Percentiles rank a stretch among this genome's conserved stretches.
These are phyloP conservation scores for Globisporangium cystogenes DNA, from an alignment of 352 stramenopile species.

Conservation along the genomic window DNA sequence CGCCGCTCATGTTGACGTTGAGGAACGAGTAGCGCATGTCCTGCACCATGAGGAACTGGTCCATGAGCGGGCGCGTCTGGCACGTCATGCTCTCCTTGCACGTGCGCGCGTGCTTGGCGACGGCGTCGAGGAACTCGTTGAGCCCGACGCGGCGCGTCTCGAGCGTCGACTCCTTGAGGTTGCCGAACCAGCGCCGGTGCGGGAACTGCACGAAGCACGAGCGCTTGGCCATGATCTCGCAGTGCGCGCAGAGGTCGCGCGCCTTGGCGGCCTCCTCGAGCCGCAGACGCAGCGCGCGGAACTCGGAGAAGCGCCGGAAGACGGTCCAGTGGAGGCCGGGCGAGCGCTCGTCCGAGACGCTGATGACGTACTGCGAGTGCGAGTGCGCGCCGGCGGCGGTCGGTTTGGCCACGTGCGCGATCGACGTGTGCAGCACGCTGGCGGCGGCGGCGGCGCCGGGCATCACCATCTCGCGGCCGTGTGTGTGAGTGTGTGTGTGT, in stretches of 20 bases:
- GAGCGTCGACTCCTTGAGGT: conserved; percentile 65
- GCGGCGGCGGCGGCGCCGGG: conserved; percentile 7
- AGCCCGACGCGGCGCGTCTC: conserved; percentile 68
- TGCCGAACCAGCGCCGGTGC: conserved; percentile 67
- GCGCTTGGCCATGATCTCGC: conserved; percentile 73
- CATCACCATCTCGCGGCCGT: conserved; percentile 12
- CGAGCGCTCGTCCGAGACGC: conserved; percentile 77
- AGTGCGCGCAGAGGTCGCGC: conserved; percentile 71
- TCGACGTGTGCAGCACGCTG: conserved; percentile 71
- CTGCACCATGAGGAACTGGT: conserved; percentile 86
- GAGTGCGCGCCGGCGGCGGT: conserved; percentile 47
- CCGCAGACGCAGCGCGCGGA: conserved; percentile 62
- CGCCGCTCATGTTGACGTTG: conserved; percentile 79
- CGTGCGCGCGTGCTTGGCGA: conserved; percentile 71
- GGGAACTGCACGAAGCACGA: conserved; percentile 82
- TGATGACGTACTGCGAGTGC: conserved; percentile 81
- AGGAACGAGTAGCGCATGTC: conserved; percentile 88
- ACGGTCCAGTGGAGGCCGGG: conserved; percentile 72
- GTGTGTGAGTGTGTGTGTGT: too few relatives aligned
- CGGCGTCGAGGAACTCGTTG: conserved; percentile 70
- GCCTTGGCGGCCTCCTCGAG: conserved; percentile 57
- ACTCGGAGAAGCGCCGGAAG: conserved; percentile 83
- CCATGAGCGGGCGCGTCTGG: conserved; percentile 68
- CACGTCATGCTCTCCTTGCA: conserved; percentile 68
- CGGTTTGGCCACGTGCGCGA: conserved; percentile 74